phyloP scores from a whole-genome alignment of 2,329 filamentous ascomycete genomes.

The Penicillium sp. region DNA sequence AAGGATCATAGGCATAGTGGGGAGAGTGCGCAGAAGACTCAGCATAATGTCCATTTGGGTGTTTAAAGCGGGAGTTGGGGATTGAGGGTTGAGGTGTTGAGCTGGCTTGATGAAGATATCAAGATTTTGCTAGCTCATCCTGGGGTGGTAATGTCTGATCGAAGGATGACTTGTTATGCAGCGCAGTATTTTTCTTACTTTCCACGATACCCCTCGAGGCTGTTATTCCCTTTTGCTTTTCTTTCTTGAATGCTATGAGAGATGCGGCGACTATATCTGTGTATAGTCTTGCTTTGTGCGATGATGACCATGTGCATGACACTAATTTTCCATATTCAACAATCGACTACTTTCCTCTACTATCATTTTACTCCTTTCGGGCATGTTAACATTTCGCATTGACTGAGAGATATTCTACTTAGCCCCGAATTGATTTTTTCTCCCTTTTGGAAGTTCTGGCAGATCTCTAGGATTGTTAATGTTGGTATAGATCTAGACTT shows the following conservation, averaged over 20 bases:
- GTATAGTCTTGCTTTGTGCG: too few relatives aligned
- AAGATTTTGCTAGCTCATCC: neutral
- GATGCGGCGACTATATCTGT: neutral
- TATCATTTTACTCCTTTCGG: too few relatives aligned
- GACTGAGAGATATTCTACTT: too few relatives aligned
- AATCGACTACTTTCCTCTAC: too few relatives aligned
- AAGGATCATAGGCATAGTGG: conserved; percentile 46
- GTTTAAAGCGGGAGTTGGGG: conserved; percentile 16
- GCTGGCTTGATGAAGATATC: neutral
- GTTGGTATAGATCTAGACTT: too few relatives aligned
- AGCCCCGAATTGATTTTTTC: too few relatives aligned
- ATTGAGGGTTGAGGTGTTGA: neutral
- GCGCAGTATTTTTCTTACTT: neutral
- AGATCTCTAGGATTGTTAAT: too few relatives aligned
- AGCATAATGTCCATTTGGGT: conserved; percentile 33
- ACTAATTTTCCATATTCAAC: too few relatives aligned
- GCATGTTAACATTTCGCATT: too few relatives aligned
- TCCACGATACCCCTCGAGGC: conserved; percentile 7
- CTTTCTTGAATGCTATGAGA: neutral
- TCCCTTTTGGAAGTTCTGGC: too few relatives aligned
- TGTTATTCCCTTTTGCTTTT: neutral
- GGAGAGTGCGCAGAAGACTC: conserved; percentile 31
- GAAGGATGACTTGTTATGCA: neutral
- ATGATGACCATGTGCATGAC: too few relatives aligned
- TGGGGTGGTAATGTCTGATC: neutral